Conservation (phyloP, 495 filamentous ascomycete genomes). For the Neurospora africana region DNA sequence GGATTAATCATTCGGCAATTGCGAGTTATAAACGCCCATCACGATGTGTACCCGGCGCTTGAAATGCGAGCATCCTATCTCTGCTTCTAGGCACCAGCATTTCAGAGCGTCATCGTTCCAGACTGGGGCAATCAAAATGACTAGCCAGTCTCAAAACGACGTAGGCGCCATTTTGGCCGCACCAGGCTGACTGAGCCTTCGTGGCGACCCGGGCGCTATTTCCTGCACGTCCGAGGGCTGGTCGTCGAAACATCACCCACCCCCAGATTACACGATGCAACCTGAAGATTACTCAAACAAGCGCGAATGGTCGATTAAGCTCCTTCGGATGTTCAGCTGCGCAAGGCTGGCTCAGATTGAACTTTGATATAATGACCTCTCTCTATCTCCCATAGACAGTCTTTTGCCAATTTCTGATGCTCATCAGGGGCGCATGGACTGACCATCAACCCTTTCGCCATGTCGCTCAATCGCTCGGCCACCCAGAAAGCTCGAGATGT, state of each 20-base stretch:
- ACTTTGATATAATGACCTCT: not conserved
- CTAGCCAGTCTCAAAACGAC: not conserved
- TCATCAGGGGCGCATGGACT: not conserved
- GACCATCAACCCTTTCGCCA: not conserved
- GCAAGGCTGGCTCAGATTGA: not conserved
- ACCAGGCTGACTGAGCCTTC: too few relatives aligned
- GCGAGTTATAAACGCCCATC: not conserved
- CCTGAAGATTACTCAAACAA: not conserved
- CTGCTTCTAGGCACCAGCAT: not conserved
- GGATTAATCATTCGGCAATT: not conserved
- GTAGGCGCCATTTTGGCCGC: too few relatives aligned
- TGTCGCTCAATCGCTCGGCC: not conserved
- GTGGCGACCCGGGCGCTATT: too few relatives aligned
- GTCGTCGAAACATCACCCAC: not conserved
- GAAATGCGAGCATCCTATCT: not conserved
- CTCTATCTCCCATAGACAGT: not conserved
- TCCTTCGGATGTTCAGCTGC: not conserved
- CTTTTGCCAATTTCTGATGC: not conserved
- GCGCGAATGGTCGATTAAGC: not conserved
- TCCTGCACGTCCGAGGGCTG: not conserved
- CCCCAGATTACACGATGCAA: not conserved
- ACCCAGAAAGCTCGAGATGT: not conserved
- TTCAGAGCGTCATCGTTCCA: not conserved
- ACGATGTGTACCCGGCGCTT: not conserved
- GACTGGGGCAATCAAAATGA: not conserved